Conservation (phyloP, 768 basidiomycete genomes). For the Amanita pallidorosea region DNA sequence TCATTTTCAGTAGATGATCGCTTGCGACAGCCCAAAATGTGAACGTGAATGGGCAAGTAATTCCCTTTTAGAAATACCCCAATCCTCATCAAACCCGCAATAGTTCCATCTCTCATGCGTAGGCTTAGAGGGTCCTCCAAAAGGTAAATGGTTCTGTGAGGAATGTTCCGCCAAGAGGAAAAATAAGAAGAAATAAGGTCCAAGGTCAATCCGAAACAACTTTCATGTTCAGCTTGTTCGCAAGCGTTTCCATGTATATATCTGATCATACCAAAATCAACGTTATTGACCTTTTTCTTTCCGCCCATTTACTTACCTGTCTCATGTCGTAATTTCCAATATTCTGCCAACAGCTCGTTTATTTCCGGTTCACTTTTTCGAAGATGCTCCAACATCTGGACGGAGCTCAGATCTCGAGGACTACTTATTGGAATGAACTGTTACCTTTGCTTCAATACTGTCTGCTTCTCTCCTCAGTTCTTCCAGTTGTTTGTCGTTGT, state of each 20-base stretch:
- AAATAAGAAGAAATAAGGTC: slow-evolving; percentile 7
- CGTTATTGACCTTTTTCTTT: not conserved
- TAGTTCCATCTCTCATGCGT: slow-evolving; percentile 72
- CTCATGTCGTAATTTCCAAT: slow-evolving; percentile 71
- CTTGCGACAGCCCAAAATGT: slow-evolving; percentile 66
- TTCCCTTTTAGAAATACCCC: not conserved
- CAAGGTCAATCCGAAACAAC: slow-evolving; percentile 15
- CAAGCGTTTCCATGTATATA: slow-evolving; percentile 82
- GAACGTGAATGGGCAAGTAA: slow-evolving; percentile 72
- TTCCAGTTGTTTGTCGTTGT: slow-evolving; percentile 72
- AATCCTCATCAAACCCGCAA: not conserved
- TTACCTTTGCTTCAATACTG: slow-evolving; percentile 56
- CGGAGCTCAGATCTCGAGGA: not conserved
- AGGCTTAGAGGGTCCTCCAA: slow-evolving; percentile 46
- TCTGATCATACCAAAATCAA: not conserved
- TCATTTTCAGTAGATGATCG: slow-evolving; percentile 58
- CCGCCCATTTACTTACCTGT: slow-evolving; percentile 37
- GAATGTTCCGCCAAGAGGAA: slow-evolving; percentile 40
- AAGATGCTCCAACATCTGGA: slow-evolving; percentile 70
- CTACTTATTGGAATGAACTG: not conserved
- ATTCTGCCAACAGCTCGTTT: slow-evolving; percentile 73
- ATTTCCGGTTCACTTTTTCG: slow-evolving; percentile 67
- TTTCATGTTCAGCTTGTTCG: slow-evolving; percentile 66
- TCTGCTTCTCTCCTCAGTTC: slow-evolving; percentile 64
- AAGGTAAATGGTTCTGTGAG: slow-evolving; percentile 63